Evolutionary conservation across 805 yeast genomes (phyloP).

Genomic region (Candida namnaoensis): DNA sequence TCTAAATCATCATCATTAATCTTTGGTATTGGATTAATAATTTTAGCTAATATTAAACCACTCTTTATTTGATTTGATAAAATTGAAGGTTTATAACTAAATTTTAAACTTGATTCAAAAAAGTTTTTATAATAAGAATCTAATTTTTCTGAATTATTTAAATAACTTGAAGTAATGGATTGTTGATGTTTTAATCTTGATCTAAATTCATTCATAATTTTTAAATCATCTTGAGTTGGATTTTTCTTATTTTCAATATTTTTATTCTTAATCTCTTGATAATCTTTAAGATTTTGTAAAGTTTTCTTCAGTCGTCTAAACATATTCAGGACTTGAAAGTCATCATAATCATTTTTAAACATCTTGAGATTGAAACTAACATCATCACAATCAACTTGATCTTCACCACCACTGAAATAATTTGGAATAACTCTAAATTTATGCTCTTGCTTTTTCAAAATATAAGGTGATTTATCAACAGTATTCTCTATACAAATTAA

Average conservation of each 20-base stretch:
- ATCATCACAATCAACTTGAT: not conserved
- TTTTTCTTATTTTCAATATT: not conserved
- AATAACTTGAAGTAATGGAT: no score
- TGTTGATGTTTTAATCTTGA: not conserved
- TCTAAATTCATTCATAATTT: slow-evolving; percentile 1
- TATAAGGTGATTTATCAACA: slow-evolving; percentile 13
- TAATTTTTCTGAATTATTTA: no score
- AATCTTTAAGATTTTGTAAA: slow-evolving; percentile 2
- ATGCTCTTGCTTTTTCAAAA: slow-evolving; percentile 26
- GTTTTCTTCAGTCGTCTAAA: slow-evolving; percentile 2
- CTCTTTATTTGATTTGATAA: slow-evolving; percentile 8
- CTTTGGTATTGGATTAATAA: not conserved
- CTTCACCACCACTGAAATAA: not conserved
- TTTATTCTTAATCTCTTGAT: not conserved
- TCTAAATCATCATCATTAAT: slow-evolving; percentile 6
- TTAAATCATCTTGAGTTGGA: not conserved
- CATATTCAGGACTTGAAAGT: no score
- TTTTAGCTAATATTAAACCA: slow-evolving; percentile 2
- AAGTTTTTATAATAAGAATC: no score
- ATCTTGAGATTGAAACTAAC: no score
- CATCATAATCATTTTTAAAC: no score
- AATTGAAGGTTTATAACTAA: slow-evolving; percentile 10
- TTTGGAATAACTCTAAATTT: slow-evolving; percentile 28
- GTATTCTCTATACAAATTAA: slow-evolving; percentile 34
- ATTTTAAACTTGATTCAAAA: slow-evolving; percentile 3